Evolutionary conservation across 2,329 filamentous ascomycete species (phyloP), one percentile per base, ranked within the genome.

Genomic region (Penicillium oxalicum): DNA sequence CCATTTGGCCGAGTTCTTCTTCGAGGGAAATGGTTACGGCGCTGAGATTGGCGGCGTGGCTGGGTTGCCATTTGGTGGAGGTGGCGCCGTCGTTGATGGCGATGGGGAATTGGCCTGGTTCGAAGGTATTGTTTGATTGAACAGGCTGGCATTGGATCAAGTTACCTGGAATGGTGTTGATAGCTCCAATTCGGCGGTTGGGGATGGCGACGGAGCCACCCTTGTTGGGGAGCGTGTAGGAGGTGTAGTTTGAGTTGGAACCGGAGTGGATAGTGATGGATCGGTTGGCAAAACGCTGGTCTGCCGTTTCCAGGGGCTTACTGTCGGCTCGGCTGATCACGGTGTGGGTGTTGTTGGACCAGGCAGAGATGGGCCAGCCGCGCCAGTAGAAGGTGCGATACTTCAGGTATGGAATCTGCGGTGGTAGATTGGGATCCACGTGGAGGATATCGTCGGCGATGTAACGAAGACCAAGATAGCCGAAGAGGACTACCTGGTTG

Each of bases 101-200:
- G 45, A 85, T 72, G 1, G 85, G 83, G 68, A 88, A 86, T 64
- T 88, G 86, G 11, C 85, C 86, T 0, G 82, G 78, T 26, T 76
- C 69, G 59, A 76, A 80, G 2, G 64, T 60, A 35, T 75, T 63
- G 0, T 69, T 62, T 1, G 77, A 80, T 12, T 62, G 64, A 0
- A 77, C 77, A 1, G 80, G 74, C 4, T 72, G 74, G 63, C 84
- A 88, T 68, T 88, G 84, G 0, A 80, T 74, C 27, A 87, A 71
- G 61, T 88, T 87, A 7, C 77, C 77, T 0, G 72, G 59, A 2
- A 78, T 67, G 0, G 83, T 84, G 29, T 74, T 68, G 11, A 73
- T 72, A 24, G 76, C 68, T 51, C 77, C 78, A 48, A 78, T 76
- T 18, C 76, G 73, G 7, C 84, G 77, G 58, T 87, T 87, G 0